Evolutionary conservation across 2,329 filamentous ascomycete species (phyloP).

Genomic region (Trichophyton verrucosum): DNA sequence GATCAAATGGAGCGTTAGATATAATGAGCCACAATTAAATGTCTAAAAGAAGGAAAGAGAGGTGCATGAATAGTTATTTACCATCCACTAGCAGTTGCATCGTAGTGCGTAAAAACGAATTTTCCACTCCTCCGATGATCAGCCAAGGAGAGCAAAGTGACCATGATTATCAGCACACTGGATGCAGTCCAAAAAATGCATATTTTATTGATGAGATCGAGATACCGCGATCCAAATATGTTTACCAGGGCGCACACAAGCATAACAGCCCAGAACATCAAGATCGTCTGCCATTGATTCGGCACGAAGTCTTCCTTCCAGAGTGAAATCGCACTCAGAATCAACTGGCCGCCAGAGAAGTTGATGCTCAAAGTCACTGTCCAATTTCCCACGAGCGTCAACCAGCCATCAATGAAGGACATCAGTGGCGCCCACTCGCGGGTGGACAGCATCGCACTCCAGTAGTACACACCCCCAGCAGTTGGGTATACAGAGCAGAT

Average conservation of each 20-base stretch:
- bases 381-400: conserved; percentile 63
- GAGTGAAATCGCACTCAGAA: conserved; percentile 54
- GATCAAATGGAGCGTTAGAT: neutral
- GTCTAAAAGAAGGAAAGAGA: no score
- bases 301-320: conserved; percentile 58
- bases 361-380: conserved; percentile 56
- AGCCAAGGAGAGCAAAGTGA: conserved; percentile 49
- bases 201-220: conserved; percentile 59
- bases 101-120: conserved; percentile 58
- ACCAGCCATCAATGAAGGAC: conserved; percentile 58
- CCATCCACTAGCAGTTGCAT: conserved; percentile 54
- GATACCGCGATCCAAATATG: conserved; percentile 48
- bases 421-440: conserved; percentile 54
- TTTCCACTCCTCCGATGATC: conserved; percentile 44
- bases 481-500: conserved; percentile 59
- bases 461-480: conserved; percentile 59
- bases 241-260: conserved; percentile 52
- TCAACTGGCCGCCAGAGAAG: conserved; percentile 59
- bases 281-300: conserved; percentile 56
- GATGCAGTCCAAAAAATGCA: conserved; percentile 61
- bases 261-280: conserved; percentile 63
- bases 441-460: conserved; percentile 56
- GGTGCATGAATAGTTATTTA: conserved; percentile 14
- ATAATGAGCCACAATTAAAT: no score
- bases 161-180: conserved; percentile 56